Base-by-base conservation (phyloP, 805 yeast species). In the Maudiozyma bulderi region DNA sequence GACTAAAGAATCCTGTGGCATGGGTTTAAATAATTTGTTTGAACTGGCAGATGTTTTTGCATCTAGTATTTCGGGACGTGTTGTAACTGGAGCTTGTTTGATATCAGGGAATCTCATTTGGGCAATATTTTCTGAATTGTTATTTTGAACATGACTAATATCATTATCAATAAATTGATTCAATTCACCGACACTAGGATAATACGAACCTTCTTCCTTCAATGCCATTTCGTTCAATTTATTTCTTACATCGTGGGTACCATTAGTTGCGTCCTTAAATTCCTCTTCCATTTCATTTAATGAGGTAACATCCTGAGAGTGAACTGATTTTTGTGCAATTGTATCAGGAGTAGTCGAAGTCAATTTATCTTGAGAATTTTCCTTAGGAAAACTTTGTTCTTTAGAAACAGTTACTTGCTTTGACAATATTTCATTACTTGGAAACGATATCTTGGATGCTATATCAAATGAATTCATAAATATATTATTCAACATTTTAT, bases 391-490 rank as follows among this genome's bases (percentile, higher is more conserved):
- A 20, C 26, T 20, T 20, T 20, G 26, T 20, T 20, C 26, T 20
- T 20, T 20, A 20, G 33, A 35, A 10, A 39, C 29, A 34, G 29
- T 20, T 3, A 31, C 6, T 20, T 20, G 26, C 4, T 20, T 20
- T 20, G 49, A 41, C 26, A 40, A 2, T 29, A 47, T 15, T 26
- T 42, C 42, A 4, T 26, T 35, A 14, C n/a, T 14, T 35, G 38
- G 44, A 2, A 46, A 44, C 0, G 67, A 65, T 32, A 64, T 58
- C 32, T 60, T 62, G 8, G 65, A 53, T 1, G 62, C 57, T 30
- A 66, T 53, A 50, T 65, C 66, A 53, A 64, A 64, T 13, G 61
- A 49, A 13, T 60, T 53, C 28, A 56, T 49, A 45, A 60, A 59
- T 47, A 66, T 41, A 26, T 59, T 59, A 43, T 62, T 58, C 43